Base-by-base conservation (phyloP, 2,329 filamentous ascomycete species). In the Dactylonectria macrodidyma region DNA sequence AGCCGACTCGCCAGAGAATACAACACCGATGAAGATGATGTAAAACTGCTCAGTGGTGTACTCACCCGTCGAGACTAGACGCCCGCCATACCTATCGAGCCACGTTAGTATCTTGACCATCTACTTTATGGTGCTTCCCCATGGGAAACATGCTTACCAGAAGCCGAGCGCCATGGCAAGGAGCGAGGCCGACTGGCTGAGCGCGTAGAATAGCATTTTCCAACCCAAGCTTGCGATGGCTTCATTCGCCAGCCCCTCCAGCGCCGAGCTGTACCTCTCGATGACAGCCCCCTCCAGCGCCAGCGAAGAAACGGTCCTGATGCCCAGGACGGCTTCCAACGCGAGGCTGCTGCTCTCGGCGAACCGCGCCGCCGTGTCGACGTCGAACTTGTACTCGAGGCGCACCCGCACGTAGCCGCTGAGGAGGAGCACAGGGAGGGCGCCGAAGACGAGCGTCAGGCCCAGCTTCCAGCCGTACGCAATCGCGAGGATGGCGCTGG, bases 381-480 rank as follows among this genome's bases (percentile, higher is more conserved):
- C 78, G 50, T 88, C 84, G 11, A 87, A 81, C 55, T 81, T 81
- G 63, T 79, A 80, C 68, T 87, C 83, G 12, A 88, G 80, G 19
- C 84, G 81, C 60, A 89, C 85, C 1, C 86, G 81, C 4, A 84
- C 66, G 56, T 85, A 86, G 3, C 86, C 86, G 0, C 84, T 78
- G 1, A 77, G 73, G 2, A 87, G 73, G n/a, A 88, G 76, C 0
- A 83, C 79, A 0, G 86, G 81, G 9, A 88, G 73, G 3, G 83
- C 84, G 12, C 82, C 85, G 41, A 86, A 81, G 1, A 84, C 76
- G 1, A 86, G 77, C 0, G 85, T 83, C 0, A 89, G 78, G 0
- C 84, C 85, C 1, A 89, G 79, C 60, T 86, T 87, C 84, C 84
- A 89, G 0, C 84, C 84, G 54, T 80, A 80, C 2, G 76, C 81